A percentile compares a stretch with the other conserved stretches of the same genome.
Evolutionary conservation across 1,284 basidiomycete species (phyloP).

Genomic region (Ganoderma sinense): DNA sequence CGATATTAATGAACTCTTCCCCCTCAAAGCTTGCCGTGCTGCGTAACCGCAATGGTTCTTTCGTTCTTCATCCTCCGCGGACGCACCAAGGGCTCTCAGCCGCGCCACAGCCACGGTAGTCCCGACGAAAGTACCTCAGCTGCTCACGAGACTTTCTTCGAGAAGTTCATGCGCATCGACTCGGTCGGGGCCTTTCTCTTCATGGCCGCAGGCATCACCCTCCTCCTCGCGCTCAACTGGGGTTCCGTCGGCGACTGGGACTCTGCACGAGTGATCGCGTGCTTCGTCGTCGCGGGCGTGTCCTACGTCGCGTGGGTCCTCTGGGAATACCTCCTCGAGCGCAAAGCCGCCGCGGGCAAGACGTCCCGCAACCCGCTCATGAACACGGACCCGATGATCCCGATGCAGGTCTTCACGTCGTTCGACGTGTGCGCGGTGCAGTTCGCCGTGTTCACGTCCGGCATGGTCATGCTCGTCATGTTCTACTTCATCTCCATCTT

Average conservation of each 20-base stretch:
- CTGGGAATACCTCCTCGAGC: conserved; percentile 52
- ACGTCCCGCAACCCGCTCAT: conserved; percentile 34
- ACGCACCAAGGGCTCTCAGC: conserved; percentile 37
- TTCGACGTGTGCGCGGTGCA: conserved; percentile 48
- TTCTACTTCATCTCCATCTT: conserved; percentile 63
- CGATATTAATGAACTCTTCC: conserved; percentile 12
- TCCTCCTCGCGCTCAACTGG: conserved; percentile 48
- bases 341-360: conserved; percentile 22
- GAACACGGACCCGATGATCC: conserved; percentile 49
- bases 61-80: conserved; percentile 51
- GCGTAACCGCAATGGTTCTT: conserved; percentile 45
- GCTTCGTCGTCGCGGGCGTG: conserved; percentile 50
- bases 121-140: conserved; percentile 1
- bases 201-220: conserved; percentile 43
- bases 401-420: conserved; percentile 46
- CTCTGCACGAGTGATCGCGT: conserved; percentile 41
- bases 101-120: conserved; percentile 28
- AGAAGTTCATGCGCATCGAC: conserved; percentile 50
- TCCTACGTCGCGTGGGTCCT: conserved; percentile 44
- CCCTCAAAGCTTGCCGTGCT: conserved; percentile 40
- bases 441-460: conserved; percentile 48
- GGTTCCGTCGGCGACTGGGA: conserved; percentile 43
- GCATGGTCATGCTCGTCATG: conserved; percentile 59
- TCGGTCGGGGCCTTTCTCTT: conserved; percentile 54
- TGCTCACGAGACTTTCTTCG: conserved; percentile 35